These are phyloP conservation scores for Nigrograna mackinnonii DNA, from an alignment of 2,329 filamentous ascomycete genomes.

Conservation along the genomic window DNA sequence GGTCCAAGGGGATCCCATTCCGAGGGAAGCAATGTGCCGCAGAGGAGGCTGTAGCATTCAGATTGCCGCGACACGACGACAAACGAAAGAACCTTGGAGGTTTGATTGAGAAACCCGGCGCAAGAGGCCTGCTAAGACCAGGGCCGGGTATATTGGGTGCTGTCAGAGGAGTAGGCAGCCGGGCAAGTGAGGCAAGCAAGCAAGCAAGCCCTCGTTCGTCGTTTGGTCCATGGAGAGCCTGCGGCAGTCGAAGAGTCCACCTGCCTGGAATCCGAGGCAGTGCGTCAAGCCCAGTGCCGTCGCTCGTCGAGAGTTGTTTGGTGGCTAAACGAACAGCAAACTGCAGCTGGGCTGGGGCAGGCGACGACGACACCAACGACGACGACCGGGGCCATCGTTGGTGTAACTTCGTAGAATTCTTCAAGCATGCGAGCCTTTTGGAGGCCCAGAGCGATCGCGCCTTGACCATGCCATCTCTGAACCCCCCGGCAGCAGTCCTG, in stretches of 20 bases:
- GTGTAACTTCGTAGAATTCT: conserved; percentile 41
- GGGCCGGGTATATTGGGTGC: conserved; percentile 29
- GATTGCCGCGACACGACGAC: conserved; percentile 21
- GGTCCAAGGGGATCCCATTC: conserved; percentile 8
- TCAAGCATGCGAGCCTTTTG: conserved; percentile 12
- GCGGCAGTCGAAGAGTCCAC: too few relatives aligned
- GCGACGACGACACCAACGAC: too few relatives aligned
- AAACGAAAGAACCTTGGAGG: conserved; percentile 15
- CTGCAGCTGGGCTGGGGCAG: conserved; percentile 19
- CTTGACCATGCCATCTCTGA: too few relatives aligned
- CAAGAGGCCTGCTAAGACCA: conserved; percentile 19
- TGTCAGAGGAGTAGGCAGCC: conserved; percentile 20
- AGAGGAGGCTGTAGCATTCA: conserved; percentile 21
- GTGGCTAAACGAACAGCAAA: conserved; percentile 30
- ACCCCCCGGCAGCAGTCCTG: too few relatives aligned
- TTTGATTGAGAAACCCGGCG: conserved; percentile 24
- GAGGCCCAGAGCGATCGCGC: conserved; percentile 21
- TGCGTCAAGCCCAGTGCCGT: conserved; percentile 6
- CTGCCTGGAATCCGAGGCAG: neutral
- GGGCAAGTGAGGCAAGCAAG: too few relatives aligned
- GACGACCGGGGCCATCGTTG: too few relatives aligned
- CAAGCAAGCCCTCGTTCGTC: neutral
- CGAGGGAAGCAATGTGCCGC: conserved; percentile 16
- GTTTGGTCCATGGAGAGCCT: neutral
- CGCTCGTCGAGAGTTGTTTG: conserved; percentile 10